phyloP scores from a whole-genome alignment of 1,284 basidiomycete species.

The Meira nashicola region DNA sequence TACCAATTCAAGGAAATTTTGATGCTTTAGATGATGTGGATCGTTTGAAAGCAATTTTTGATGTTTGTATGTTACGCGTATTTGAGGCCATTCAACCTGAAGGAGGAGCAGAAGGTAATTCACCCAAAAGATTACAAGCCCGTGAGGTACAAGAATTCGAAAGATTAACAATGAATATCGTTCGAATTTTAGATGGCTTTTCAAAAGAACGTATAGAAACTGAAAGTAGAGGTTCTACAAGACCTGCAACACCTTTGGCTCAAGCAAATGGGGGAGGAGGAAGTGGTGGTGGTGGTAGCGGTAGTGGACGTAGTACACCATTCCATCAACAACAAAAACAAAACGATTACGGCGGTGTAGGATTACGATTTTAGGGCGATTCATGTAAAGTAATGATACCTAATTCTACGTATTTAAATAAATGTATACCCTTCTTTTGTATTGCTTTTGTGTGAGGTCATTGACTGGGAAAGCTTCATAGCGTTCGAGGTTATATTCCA shows the following conservation, averaged over 20 bases:
- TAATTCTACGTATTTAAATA: too few relatives aligned
- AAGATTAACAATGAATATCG: conserved; percentile 34
- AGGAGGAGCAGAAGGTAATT: conserved; percentile 1
- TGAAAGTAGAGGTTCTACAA: neutral
- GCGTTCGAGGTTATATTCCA: too few relatives aligned
- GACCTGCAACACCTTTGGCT: neutral
- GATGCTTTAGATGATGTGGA: conserved; percentile 77
- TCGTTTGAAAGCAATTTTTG: conserved; percentile 75
- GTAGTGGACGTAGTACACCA: too few relatives aligned
- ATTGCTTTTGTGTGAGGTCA: too few relatives aligned
- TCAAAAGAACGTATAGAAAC: conserved; percentile 18
- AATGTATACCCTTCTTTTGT: too few relatives aligned
- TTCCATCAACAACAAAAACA: too few relatives aligned
- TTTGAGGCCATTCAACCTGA: conserved; percentile 65
- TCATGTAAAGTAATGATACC: too few relatives aligned
- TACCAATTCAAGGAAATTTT: conserved; percentile 71
- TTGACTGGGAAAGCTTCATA: too few relatives aligned
- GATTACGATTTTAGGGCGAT: too few relatives aligned
- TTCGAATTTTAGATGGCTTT: conserved; percentile 39
- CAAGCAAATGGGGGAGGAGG: too few relatives aligned
- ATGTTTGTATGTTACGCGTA: conserved; percentile 79
- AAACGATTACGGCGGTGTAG: too few relatives aligned
- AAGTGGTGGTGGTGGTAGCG: too few relatives aligned
- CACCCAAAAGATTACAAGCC: conserved; percentile 4
- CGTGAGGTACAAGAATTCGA: conserved; percentile 44